Evolutionary conservation across 768 basidiomycete genomes (phyloP).

Genomic region (Cystofilobasidium macerans): DNA sequence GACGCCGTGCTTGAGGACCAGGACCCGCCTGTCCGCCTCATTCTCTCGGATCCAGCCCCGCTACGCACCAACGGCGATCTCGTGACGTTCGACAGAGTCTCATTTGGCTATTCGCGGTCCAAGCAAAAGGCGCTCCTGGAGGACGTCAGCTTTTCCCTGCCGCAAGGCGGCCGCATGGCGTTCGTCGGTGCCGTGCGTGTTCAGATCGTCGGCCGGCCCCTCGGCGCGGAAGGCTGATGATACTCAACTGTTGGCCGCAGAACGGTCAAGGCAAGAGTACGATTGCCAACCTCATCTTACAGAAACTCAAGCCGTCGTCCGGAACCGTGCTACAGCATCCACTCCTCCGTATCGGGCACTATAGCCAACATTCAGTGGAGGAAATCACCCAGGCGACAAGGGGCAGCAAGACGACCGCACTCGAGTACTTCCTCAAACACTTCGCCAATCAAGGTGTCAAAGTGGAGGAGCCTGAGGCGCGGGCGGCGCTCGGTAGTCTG

Average conservation of each 20-base stretch:
- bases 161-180: constrained; percentile 40
- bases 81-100: constrained; percentile 40
- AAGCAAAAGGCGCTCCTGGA: constrained; percentile 33
- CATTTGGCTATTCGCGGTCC: constrained; percentile 37
- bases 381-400: constrained; percentile 39
- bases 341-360: constrained; percentile 50
- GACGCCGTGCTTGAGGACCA: constrained; percentile 42
- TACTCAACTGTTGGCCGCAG: constrained; percentile 24
- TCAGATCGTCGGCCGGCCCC: background rate
- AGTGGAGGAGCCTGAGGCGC: constrained; percentile 40
- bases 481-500: constrained; percentile 42
- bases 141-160: constrained; percentile 40
- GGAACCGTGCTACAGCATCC: constrained; percentile 51
- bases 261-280: constrained; percentile 55
- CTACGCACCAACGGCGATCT: constrained; percentile 37
- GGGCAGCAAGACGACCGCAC: constrained; percentile 34
- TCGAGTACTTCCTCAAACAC: constrained; percentile 33
- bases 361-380: constrained; percentile 54
- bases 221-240: background rate
- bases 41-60: constrained; percentile 36
- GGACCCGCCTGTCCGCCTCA: constrained; percentile 40
- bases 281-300: constrained; percentile 41
- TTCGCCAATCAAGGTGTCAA: constrained; percentile 27
- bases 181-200: constrained; percentile 40
- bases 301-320: constrained; percentile 40